Evolutionary conservation across 768 basidiomycete genomes (phyloP), one percentile per base, ranked within the genome.

Genomic region (Terana coerulea): DNA sequence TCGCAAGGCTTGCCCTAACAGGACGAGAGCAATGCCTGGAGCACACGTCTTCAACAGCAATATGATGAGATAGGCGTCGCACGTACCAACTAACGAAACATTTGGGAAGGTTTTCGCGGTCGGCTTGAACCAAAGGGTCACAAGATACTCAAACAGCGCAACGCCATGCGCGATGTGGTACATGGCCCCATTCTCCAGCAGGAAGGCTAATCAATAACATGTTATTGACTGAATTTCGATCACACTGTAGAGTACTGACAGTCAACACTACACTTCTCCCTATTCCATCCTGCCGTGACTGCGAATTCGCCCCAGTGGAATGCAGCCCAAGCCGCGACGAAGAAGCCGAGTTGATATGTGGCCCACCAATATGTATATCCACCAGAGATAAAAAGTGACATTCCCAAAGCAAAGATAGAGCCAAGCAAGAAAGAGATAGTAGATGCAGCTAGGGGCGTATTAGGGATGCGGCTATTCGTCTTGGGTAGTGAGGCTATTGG

Each of bases 221-320:
- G 28, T n/a, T 12, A n/a, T n/a, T n/a, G n/a, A n/a, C 3, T 5
- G 37, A 30, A 19, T 45, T 29, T 42, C 28, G 39, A 12, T 34
- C 29, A 22, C 8, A 34, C 8, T 10, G 39, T 25, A 24, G 14
- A 47, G 25, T 15, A 77, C 92, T 74, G 65, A 95, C 97, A 98
- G 64, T 94, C 91, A 7, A 97, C 81, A 53, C 84, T 91, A 63
- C 93, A 88, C 70, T 95, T 97, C 47, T 88, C 86, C 34, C 86
- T 71, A 67, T 98, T 98, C 88, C 91, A 98, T 21, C 91, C 91
- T 0, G 95, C 95, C 6, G 97, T 97, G 3, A 95, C 92, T 31
- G 87, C 88, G 62, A 94, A 98, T 67, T 99, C 97, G 11, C 80
- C 83, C 83, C 92, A 88, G 62, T 99, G 97, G 67, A 99, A 99